Evolutionary conservation across 2,329 filamentous ascomycete species (phyloP), one percentile per base, ranked within the genome.

Genomic region (Ceratocystis colombiana): DNA sequence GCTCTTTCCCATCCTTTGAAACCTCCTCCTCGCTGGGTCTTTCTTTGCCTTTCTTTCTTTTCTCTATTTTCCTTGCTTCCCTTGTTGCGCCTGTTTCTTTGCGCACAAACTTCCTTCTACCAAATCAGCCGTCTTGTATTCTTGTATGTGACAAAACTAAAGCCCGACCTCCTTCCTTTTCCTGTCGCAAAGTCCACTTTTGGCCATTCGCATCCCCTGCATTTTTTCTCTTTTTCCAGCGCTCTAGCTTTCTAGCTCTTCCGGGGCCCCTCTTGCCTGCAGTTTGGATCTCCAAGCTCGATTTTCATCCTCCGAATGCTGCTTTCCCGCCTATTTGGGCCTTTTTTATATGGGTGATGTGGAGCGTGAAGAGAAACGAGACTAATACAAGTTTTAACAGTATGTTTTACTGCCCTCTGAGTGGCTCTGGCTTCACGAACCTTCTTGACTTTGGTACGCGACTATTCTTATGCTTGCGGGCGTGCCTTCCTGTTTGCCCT

Each of bases 131-230:
- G 30, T 57, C 53, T 30, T 53, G 48, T 25, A 53, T 25, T 6
- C 50, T 45, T 63, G 25, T 63, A 61, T 63, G 50, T 68, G 64
- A 25, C n/a, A 66, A 68, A 68, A 68, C 67, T 68, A 68, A 66
- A 61, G 50, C 67, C 67, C 64, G 67, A 68, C 67, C 67, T 66
- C 67, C 67, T 66, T 55, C 48, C 33, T 66, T 65, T 62, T 64
- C 5, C 53, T 57, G 22, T 57, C 53, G 53, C 53, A 28, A 41
- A 30, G 53, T 57, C 53, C 53, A 57, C 53, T 57, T 53, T 57
- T 57, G 53, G 53, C 53, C 53, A 57, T 8, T 57, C 22, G 22
- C 22, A 57, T 57, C 53, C 53, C 53, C 53, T 57, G 53, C 53
- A 57, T 57, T 57, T 57, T 57, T 33, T 33, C 53, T 33, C 28